Base-by-base conservation (phyloP, 768 basidiomycete species). In the Leccinum ochraceum region DNA sequence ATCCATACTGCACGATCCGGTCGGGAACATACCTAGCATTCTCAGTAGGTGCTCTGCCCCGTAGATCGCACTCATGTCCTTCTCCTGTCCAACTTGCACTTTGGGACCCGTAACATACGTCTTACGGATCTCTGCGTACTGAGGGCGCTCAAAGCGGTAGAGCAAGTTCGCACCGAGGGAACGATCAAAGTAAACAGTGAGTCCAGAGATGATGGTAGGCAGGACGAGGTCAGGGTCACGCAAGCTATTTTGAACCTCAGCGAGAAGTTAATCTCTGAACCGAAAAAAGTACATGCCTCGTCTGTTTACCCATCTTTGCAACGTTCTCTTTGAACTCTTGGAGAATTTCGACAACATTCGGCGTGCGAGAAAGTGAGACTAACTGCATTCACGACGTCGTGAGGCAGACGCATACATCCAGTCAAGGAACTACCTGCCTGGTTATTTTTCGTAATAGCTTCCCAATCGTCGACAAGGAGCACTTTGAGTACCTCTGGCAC, bases 391-490 rank as follows among this genome's bases (percentile, higher is more conserved):
- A 17, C 11, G 17, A 42, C 11, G 8, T 10, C 48, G 54, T 64
- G 36, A 66, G 53, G 20, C 24, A 53, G 53, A 30, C 1, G 34
- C 22, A n/a, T 36, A 53, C 4, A 52, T 53, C 22, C 20, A 44
- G 54, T 42, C 16, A 48, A 44, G 49, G 22, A 17, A 17, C 24
- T 26, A 63, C 75, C 28, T 60, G 90, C 96, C 84, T 94, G 91
- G 66, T 87, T 86, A 71, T 95, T 92, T 79, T 97, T 98, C 56
- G 97, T 98, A 42, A 98, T 87, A 5, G 88, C 86, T 75, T 98
- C 96, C 97, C 97, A 99, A 66, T 98, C 97, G 69, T 98, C 95
- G 2, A 98, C 95, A 39, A 99, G 81, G 52, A 90, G 81, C 32
- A 87, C 83, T 73, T 97, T 98, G 63, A 98, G 81, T n/a, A 83